phyloP scores from a whole-genome alignment of 1,139 yeast species.

The Meyerozyma elateridarum region DNA sequence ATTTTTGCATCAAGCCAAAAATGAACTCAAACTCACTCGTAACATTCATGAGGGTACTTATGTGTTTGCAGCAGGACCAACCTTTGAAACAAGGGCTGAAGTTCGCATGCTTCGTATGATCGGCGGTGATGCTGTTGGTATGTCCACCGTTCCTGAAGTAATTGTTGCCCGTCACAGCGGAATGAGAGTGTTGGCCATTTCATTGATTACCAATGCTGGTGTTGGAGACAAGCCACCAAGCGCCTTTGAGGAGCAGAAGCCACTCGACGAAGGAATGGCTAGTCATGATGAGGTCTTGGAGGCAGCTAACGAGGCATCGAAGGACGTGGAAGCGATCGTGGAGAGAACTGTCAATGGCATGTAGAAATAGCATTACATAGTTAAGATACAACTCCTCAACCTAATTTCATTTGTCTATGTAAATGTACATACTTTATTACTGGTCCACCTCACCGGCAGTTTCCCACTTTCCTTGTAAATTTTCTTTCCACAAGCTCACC shows the following conservation, averaged over 20 bases:
- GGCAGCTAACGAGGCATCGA: constrained; percentile 74
- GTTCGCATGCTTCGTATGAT: constrained; percentile 63
- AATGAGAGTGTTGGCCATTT: constrained; percentile 73
- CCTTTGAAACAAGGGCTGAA: constrained; percentile 91
- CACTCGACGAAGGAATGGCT: constrained; percentile 75
- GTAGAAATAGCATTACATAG: constrained; percentile 11
- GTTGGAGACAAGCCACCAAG: constrained; percentile 74
- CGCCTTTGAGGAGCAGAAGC: constrained; percentile 55
- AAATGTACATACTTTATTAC: constrained; percentile 21
- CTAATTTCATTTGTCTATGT: no score
- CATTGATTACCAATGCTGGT: constrained; percentile 81
- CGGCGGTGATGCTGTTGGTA: constrained; percentile 96
- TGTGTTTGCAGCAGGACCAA: constrained; percentile 86
- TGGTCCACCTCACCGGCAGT: constrained; percentile 92
- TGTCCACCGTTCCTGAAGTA: constrained; percentile 97
- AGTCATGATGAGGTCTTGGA: constrained; percentile 85
- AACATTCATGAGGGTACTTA: constrained; percentile 82
- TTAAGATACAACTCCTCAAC: no score
- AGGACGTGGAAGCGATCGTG: constrained; percentile 69
- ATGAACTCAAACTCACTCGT: constrained; percentile 50
- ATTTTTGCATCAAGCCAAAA: constrained; percentile 49
- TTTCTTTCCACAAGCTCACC: constrained; percentile 95
- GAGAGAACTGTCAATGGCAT: constrained; percentile 56
- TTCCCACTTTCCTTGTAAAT: constrained; percentile 92
- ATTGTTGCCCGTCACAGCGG: constrained; percentile 88